Conservation (phyloP, 192 early-diverging fungal genomes). For the Spinellus fusiger region DNA sequence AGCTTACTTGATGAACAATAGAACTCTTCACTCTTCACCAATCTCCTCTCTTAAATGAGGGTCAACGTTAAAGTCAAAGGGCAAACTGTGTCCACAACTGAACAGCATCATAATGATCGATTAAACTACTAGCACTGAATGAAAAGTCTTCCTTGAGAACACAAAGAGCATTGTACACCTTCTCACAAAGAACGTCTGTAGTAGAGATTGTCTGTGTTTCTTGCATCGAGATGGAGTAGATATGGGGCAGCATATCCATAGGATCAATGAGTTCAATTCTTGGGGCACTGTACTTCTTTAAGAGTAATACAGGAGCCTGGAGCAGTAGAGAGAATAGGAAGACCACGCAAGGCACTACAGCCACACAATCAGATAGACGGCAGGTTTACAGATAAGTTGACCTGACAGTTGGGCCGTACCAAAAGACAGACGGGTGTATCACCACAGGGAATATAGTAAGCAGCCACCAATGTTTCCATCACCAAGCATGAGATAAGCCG, state of each 20-base stretch:
- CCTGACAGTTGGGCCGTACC: background rate
- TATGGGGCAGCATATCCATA: constrained; percentile 30
- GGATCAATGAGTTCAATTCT: constrained; percentile 22
- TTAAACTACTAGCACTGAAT: background rate
- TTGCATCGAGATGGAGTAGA: constrained; percentile 4
- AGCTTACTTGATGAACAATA: constrained; percentile 43
- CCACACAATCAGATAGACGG: constrained; percentile 14
- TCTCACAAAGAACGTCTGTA: background rate
- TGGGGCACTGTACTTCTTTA: constrained; percentile 9
- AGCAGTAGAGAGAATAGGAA: constrained; percentile 23
- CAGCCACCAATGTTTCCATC: constrained; percentile 46
- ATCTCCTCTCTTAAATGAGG: constrained; percentile 27
- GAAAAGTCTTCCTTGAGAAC: background rate
- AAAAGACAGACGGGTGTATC: background rate
- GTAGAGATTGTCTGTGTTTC: background rate
- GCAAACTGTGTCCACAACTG: constrained; percentile 43
- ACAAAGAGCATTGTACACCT: background rate
- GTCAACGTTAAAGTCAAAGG: constrained; percentile 30
- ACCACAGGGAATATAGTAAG: constrained; percentile 28
- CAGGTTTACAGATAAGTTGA: constrained; percentile 1
- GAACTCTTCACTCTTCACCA: constrained; percentile 48
- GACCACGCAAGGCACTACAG: constrained; percentile 16
- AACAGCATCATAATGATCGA: constrained; percentile 15
- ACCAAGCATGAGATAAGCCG: constrained; percentile 52
- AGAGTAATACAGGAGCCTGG: constrained; percentile 3